Base-by-base conservation (phyloP, 257 asterid species). In the Capsicum baccatum region DNA sequence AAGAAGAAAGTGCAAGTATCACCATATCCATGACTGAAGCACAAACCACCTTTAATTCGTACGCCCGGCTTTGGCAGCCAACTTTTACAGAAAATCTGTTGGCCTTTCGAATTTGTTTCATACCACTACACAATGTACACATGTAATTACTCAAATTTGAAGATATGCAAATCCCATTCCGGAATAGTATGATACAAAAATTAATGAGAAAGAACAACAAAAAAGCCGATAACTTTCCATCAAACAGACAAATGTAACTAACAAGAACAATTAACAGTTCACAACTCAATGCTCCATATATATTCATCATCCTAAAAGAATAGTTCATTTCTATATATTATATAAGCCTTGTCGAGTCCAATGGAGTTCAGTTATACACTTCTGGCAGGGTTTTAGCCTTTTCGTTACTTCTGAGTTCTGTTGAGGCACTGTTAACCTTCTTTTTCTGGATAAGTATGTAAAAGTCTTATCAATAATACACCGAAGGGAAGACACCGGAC, bases 1-100 rank as follows among this genome's bases (percentile, higher is more conserved):
- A 96, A 96, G 97, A 96, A 96, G 90, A 96, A 96, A 2, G 99
- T 96, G 93, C 99, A 96, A 80, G 99, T 96, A 87, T 96, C 99
- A 35, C 99, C 99, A 84, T 96, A 96, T 87, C 98, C 99, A 83
- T 96, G 99, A 85, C 97, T 94, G 88, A 96, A 96, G 80, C 94
- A 94, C 88, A 96, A 85, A 11, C 97, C 94, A 26, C 98, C 98
- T 90, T 96, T 96, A 88, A 96, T 94, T 86, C 93, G 89, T 50
- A 91, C 90, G 8, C 98, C 98, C 2, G 98, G 97, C 91, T 90
- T 92, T 12, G 99, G 99, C 90, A 96, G 88, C 99, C 98, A 96
- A 87, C 98, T 92, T 82, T 93, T 96, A 84, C 99, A 94, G 91
- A 96, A 96, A 71, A 94, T 91, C 73, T 94, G 98, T 90, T 92